Conservation (phyloP, 2,329 filamentous ascomycete genomes). For the Fusarium sp. region DNA sequence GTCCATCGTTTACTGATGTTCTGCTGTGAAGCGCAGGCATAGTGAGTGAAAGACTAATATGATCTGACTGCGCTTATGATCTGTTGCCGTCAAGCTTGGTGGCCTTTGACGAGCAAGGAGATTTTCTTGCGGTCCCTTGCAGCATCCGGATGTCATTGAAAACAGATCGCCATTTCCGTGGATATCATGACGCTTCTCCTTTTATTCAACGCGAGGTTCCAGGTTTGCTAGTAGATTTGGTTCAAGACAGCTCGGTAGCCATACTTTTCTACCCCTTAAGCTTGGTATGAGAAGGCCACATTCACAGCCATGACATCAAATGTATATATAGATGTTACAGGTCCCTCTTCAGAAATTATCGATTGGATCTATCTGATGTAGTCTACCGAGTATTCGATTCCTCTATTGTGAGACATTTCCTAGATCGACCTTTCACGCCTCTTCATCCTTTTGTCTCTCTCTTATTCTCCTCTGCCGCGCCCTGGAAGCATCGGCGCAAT, state of each 20-base stretch:
- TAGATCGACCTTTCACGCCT: background rate
- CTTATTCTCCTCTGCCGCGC: background rate
- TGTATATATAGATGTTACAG: no score
- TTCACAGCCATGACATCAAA: no score
- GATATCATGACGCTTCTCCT: fast-evolving
- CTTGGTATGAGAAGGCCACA: background rate
- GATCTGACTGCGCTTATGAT: no score
- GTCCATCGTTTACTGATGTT: fast-evolving
- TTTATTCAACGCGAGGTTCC: fast-evolving
- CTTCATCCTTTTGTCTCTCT: background rate
- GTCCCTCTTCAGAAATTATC: no score
- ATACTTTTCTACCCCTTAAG: background rate
- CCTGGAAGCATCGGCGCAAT: background rate
- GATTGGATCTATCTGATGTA: background rate
- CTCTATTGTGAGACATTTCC: background rate
- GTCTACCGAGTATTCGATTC: background rate
- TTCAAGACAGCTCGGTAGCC: background rate
- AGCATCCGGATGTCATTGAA: no score
- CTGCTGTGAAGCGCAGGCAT: background rate
- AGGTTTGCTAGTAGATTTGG: background rate
- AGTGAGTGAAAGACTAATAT: background rate
- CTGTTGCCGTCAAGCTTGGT: no score
- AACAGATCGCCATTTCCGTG: fast-evolving
- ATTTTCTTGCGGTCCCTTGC: background rate
- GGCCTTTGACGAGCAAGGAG: background rate